A percentile compares a stretch with the other conserved stretches of the same genome.
Conservation (phyloP, 73 alveolate species). For the Tetrahymena borealis region DNA sequence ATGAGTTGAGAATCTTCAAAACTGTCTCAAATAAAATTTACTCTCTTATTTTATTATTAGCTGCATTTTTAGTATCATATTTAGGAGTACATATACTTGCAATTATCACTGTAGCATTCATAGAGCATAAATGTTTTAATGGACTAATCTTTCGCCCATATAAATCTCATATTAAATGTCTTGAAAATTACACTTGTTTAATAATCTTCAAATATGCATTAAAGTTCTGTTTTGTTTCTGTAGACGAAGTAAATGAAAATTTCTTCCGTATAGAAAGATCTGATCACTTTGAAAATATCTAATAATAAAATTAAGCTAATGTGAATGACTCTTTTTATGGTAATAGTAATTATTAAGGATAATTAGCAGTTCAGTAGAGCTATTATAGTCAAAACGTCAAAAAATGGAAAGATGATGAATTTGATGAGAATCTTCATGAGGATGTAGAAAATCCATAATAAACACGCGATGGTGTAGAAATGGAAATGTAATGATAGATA, state of each 20-base stretch:
- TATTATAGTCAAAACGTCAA: not conserved
- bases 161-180: not conserved
- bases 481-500: not conserved
- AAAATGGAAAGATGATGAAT: not conserved
- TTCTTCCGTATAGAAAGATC: not conserved
- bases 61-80: not conserved
- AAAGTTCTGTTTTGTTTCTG: not conserved
- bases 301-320: not conserved
- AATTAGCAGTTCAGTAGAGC: not conserved
- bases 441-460: not conserved
- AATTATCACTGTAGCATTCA: not conserved
- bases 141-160: not conserved
- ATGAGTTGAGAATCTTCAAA: not conserved
- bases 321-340: not conserved
- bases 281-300: not conserved
- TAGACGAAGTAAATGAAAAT: not conserved
- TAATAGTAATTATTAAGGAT: not conserved
- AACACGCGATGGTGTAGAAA: not conserved
- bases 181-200: not conserved
- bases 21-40: not conserved
- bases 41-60: not conserved
- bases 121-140: not conserved
- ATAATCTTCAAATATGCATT: not conserved
- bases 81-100: not conserved
- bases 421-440: not conserved